Evolutionary conservation across 2,329 filamentous ascomycete genomes (phyloP).

Genomic region (Neofusicoccum kwambonambiense): DNA sequence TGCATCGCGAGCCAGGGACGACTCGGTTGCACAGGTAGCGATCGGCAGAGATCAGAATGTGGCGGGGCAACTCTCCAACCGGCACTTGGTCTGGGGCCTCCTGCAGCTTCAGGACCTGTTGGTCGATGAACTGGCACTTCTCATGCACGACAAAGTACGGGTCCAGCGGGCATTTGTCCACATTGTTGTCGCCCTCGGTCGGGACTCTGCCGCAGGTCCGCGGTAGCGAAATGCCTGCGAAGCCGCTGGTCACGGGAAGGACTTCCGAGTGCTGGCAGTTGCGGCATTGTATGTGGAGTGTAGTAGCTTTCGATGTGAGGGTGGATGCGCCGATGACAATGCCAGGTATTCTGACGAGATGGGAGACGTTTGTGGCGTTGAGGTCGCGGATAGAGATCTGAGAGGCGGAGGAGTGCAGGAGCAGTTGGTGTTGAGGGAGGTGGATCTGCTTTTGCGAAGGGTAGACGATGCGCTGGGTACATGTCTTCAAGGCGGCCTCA

Average conservation of each 20-base stretch:
- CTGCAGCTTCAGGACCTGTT: slow-evolving; percentile 96
- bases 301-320: slow-evolving; percentile 91
- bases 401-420: slow-evolving; percentile 88
- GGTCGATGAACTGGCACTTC: slow-evolving; percentile 90
- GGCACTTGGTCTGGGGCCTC: slow-evolving; percentile 97
- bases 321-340: slow-evolving; percentile 98
- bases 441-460: slow-evolving; percentile 66
- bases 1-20: slow-evolving; percentile 91
- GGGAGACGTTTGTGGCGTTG: slow-evolving; percentile 86
- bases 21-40: slow-evolving; percentile 93
- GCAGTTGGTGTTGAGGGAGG: slow-evolving; percentile 88
- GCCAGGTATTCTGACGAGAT: slow-evolving; percentile 92
- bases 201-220: slow-evolving; percentile 69
- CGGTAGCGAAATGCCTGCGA: slow-evolving; percentile 82
- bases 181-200: slow-evolving; percentile 60
- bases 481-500: slow-evolving; percentile 83
- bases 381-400: slow-evolving; percentile 92
- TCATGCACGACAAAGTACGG: slow-evolving; percentile 96
- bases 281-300: slow-evolving; percentile 82
- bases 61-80: slow-evolving; percentile 89
- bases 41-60: slow-evolving; percentile 95
- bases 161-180: slow-evolving; percentile 81
- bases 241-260: slow-evolving; percentile 77
- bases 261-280: slow-evolving; percentile 73
- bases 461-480: slow-evolving; percentile 90